Evolutionary conservation across 805 yeast genomes (phyloP).

Genomic region (Martiniozyma abietophila): DNA sequence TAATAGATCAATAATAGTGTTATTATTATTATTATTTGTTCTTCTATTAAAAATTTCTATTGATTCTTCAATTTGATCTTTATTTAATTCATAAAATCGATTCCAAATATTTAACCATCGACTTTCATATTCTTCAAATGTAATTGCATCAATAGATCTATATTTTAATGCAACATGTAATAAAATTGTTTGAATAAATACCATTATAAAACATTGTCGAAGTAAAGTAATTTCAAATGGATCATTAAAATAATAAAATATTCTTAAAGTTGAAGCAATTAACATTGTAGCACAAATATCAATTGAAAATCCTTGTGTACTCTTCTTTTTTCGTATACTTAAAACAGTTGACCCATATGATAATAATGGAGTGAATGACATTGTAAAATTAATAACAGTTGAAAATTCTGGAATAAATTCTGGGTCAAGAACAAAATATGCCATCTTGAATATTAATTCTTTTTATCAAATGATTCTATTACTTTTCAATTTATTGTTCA

Average conservation of each 20-base stretch:
- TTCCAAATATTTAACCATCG: constrained; percentile 25
- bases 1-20: not conserved
- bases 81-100: constrained; percentile 15
- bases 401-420: constrained; percentile 24
- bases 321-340: constrained; percentile 51
- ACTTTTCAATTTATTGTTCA: no score
- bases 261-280: constrained; percentile 61
- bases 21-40: not conserved
- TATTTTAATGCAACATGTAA: constrained; percentile 53
- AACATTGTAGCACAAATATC: constrained; percentile 92
- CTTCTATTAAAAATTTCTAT: constrained; percentile 10
- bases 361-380: constrained; percentile 74
- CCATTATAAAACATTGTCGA: constrained; percentile 77
- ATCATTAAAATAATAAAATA: constrained; percentile 65
- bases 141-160: constrained; percentile 36
- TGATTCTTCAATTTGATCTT: constrained; percentile 10
- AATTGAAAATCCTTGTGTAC: constrained; percentile 76
- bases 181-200: constrained; percentile 62
- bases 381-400: constrained; percentile 48
- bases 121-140: constrained; percentile 25
- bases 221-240: constrained; percentile 77
- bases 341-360: constrained; percentile 81
- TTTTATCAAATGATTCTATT: no score
- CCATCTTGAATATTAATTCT: constrained; percentile 14
- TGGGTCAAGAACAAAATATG: constrained; percentile 24